Percentiles rank a stretch among this genome's conserved stretches.
phyloP scores from a whole-genome alignment of 2,329 filamentous ascomycete genomes.

The Penicillium sp. region DNA sequence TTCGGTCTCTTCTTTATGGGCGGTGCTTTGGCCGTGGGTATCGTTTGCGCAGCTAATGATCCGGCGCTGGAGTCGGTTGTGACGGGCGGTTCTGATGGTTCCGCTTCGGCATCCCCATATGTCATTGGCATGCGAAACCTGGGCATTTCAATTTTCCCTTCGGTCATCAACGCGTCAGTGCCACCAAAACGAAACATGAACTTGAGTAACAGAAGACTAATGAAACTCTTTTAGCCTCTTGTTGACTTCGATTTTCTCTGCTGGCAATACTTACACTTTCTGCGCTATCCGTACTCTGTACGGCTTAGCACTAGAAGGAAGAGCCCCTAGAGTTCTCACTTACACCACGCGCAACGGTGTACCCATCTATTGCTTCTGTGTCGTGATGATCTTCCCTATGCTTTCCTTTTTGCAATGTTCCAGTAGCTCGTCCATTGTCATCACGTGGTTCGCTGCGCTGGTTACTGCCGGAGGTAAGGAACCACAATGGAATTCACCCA shows the following conservation, averaged over 20 bases:
- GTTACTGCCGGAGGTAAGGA: conserved; percentile 54
- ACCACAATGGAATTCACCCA: neutral
- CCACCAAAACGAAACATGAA: neutral
- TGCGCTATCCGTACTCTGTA: conserved; percentile 54
- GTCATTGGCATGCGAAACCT: conserved; percentile 61
- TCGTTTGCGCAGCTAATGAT: conserved; percentile 67
- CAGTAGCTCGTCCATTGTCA: conserved; percentile 49
- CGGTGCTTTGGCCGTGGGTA: conserved; percentile 66
- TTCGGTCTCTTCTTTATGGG: conserved; percentile 71
- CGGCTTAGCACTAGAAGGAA: conserved; percentile 52
- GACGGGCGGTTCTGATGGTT: conserved; percentile 12
- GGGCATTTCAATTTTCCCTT: conserved; percentile 52
- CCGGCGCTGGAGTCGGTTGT: conserved; percentile 14
- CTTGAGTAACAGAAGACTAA: neutral
- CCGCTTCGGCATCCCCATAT: conserved; percentile 59
- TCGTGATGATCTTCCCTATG: conserved; percentile 55
- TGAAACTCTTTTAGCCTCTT: conserved; percentile 29
- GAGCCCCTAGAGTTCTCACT: conserved; percentile 54
- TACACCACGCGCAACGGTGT: conserved; percentile 61
- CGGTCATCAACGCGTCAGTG: conserved; percentile 55
- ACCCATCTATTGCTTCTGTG: conserved; percentile 56
- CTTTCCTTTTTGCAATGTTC: conserved; percentile 54
- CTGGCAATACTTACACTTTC: conserved; percentile 57
- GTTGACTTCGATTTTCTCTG: conserved; percentile 55
- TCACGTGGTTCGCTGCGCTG: conserved; percentile 56